Evolutionary conservation across 2,329 filamentous ascomycete species (phyloP).

Genomic region (Aspergillus transmontanensis): DNA sequence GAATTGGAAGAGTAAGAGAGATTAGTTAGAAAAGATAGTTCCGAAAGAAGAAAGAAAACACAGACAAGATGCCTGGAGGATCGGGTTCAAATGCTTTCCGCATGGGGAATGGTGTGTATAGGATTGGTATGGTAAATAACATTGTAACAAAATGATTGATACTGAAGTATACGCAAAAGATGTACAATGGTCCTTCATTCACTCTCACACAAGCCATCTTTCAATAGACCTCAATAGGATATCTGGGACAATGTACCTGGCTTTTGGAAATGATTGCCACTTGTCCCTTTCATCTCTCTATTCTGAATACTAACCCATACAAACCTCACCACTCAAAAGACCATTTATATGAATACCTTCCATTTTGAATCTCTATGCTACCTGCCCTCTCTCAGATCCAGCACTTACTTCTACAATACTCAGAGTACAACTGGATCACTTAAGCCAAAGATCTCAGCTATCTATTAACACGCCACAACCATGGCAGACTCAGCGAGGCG

Average conservation of each 20-base stretch:
- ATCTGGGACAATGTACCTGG: background rate
- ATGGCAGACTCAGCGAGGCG: background rate
- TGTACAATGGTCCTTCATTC: background rate
- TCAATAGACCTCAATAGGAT: background rate
- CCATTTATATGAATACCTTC: background rate
- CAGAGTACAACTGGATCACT: background rate
- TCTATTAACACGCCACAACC: background rate
- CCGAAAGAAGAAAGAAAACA: background rate
- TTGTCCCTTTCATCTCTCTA: background rate
- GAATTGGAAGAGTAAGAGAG: background rate
- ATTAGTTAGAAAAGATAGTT: background rate
- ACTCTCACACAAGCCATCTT: background rate
- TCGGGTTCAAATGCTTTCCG: background rate
- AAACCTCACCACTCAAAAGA: background rate
- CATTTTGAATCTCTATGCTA: background rate
- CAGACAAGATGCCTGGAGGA: background rate
- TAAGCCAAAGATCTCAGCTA: background rate
- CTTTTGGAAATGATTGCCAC: background rate
- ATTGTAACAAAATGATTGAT: background rate
- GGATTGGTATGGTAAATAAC: background rate
- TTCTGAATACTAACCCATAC: background rate
- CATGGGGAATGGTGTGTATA: background rate
- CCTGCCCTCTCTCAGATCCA: background rate
- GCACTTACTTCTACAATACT: background rate
- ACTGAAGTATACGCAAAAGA: background rate